Conservation (phyloP, 2,329 filamentous ascomycete genomes). For the Falciphora oryzae region DNA sequence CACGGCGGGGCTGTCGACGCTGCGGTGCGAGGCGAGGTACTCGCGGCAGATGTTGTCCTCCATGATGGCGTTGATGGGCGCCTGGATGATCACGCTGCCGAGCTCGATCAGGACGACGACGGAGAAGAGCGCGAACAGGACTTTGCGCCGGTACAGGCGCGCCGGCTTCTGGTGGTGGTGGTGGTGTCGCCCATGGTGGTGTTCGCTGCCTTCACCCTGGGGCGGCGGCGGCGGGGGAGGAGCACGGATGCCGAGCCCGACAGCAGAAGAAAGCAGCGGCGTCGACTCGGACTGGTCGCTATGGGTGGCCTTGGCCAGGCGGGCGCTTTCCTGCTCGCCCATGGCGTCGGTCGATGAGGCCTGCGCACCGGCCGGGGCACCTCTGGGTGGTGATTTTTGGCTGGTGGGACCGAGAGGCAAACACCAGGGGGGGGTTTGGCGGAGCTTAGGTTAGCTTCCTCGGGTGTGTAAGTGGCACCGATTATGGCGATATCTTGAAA, state of each 20-base stretch:
- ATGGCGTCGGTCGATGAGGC: not conserved
- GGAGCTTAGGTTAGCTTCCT: too few species aligned
- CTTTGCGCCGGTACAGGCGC: constrained; percentile 18
- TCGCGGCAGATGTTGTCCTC: constrained; percentile 48
- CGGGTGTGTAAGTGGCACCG: too few species aligned
- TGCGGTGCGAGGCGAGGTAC: constrained; percentile 31
- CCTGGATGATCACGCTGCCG: constrained; percentile 24
- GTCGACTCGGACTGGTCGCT: not conserved
- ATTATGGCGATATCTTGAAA: too few species aligned
- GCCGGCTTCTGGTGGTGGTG: constrained; percentile 12
- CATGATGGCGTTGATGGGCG: constrained; percentile 43
- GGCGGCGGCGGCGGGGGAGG: too few species aligned
- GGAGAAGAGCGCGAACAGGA: constrained; percentile 24
- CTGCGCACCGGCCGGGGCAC: too few species aligned
- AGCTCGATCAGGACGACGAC: constrained; percentile 37
- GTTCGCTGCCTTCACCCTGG: too few species aligned
- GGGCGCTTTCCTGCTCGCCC: not conserved
- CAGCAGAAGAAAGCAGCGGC: not conserved
- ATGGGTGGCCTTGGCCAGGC: not conserved
- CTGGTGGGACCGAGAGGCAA: not conserved
- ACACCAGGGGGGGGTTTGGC: too few species aligned
- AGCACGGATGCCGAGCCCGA: too few species aligned
- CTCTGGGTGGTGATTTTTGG: not conserved
- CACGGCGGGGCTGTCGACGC: constrained; percentile 10
- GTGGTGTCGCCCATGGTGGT: not conserved